phyloP scores from a whole-genome alignment of 257 asterid genomes.

The Solanum pimpinellifolium region DNA sequence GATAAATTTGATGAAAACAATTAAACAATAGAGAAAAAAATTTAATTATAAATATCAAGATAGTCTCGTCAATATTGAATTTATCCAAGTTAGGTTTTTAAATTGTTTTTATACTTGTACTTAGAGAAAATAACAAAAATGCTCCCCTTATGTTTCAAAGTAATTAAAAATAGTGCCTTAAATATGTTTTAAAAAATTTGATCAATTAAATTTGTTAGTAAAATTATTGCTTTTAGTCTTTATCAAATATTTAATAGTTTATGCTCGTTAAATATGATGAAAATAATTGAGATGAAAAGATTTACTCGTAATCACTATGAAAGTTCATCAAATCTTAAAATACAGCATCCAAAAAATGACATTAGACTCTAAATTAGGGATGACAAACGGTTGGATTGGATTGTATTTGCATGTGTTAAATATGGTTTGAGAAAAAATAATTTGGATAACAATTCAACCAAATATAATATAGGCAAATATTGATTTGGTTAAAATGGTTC shows the following conservation, averaged over 20 bases:
- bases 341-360: background rate
- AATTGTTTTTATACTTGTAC: too few relatives aligned
- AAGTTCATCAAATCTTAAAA: too few relatives aligned
- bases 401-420: too few relatives aligned
- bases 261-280: too few relatives aligned
- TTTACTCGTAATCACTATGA: too few relatives aligned
- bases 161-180: background rate
- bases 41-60: background rate
- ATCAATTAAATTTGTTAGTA: background rate
- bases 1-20: background rate
- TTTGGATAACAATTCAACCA: too few relatives aligned
- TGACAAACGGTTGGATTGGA: too few relatives aligned
- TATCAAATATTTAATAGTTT: too few relatives aligned
- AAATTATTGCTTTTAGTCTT: background rate
- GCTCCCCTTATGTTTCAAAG: background rate
- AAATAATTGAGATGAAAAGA: background rate
- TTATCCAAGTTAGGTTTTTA: background rate
- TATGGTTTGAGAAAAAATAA: too few relatives aligned
- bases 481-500: too few relatives aligned
- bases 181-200: background rate
- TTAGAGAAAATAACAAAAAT: too few relatives aligned
- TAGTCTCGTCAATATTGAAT: background rate
- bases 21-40: background rate
- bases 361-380: background rate
- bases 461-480: too few relatives aligned